A percentile compares a stretch with the other conserved stretches of the same genome.
These are phyloP conservation scores for Sugiyamaella lignohabitans DNA, from an alignment of 805 yeast genomes.

Conservation along the genomic window DNA sequence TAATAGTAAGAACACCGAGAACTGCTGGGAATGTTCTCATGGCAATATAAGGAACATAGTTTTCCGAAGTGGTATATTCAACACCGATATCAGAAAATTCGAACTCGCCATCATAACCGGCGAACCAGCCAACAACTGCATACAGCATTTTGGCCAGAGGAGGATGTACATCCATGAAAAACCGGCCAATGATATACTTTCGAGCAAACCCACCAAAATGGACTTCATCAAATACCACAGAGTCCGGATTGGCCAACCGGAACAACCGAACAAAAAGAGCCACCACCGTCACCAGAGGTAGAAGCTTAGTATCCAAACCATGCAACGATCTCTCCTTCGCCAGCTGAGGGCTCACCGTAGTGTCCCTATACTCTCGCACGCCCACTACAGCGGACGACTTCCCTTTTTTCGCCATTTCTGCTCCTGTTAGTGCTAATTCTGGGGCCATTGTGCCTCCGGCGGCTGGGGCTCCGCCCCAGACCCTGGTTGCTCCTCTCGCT, in stretches of 20 bases:
- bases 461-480: not conserved
- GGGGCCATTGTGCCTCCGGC: constrained; percentile 1
- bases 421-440: not conserved
- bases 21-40: constrained; percentile 54
- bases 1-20: constrained; percentile 47
- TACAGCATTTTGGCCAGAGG: constrained; percentile 60
- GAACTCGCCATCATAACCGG: constrained; percentile 47
- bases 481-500: not conserved
- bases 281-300: constrained; percentile 39
- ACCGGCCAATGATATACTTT: constrained; percentile 60
- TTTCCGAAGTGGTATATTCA: constrained; percentile 29
- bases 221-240: constrained; percentile 89
- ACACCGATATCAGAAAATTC: constrained; percentile 42
- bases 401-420: not conserved
- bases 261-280: constrained; percentile 56
- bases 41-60: constrained; percentile 43
- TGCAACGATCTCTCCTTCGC: constrained; percentile 23
- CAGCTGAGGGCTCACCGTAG: constrained; percentile 23
- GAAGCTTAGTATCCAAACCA: constrained; percentile 16
- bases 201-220: constrained; percentile 96
- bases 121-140: constrained; percentile 45
- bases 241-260: constrained; percentile 58
- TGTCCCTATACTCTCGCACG: constrained; percentile 18
- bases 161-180: constrained; percentile 67
- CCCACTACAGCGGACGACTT: not conserved